These are phyloP conservation scores for Kodamaea alishanica DNA, from an alignment of 1,139 yeast species.

Conservation along the genomic window DNA sequence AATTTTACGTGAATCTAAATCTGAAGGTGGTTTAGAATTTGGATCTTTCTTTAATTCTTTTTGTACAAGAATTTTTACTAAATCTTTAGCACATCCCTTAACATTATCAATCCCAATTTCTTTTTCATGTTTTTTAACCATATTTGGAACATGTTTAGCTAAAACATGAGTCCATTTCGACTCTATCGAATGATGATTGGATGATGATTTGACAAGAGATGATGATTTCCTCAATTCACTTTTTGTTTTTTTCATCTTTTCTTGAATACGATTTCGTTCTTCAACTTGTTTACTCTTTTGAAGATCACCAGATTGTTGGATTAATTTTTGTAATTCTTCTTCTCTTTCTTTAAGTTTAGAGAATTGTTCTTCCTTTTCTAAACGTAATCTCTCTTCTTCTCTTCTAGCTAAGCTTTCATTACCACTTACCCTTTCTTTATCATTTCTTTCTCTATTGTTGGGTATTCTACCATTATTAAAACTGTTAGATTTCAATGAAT, in stretches of 20 bases:
- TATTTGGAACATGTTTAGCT: slow-evolving; percentile 78
- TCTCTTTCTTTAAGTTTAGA: slow-evolving; percentile 26
- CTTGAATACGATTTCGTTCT: slow-evolving; percentile 12
- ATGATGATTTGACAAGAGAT: not conserved
- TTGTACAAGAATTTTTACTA: slow-evolving; percentile 56
- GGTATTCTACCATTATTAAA: no score
- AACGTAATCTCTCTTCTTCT: slow-evolving; percentile 35
- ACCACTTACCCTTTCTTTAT: slow-evolving; percentile 5
- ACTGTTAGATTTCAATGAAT: not conserved
- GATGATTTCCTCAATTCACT: not conserved
- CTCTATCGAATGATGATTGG: slow-evolving; percentile 17
- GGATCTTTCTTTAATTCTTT: slow-evolving; percentile 58
- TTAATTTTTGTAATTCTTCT: slow-evolving; percentile 34
- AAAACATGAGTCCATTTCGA: slow-evolving; percentile 58
- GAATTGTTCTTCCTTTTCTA: slow-evolving; percentile 32
- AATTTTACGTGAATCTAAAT: slow-evolving; percentile 59
- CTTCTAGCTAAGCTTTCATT: slow-evolving; percentile 20
- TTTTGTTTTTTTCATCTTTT: slow-evolving; percentile 10
- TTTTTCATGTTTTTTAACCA: slow-evolving; percentile 61
- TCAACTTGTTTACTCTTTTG: slow-evolving; percentile 9
- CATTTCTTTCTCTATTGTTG: slow-evolving; percentile 3
- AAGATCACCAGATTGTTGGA: slow-evolving; percentile 28
- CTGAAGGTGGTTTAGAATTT: slow-evolving; percentile 46
- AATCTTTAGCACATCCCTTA: slow-evolving; percentile 76
- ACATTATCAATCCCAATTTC: slow-evolving; percentile 70